These are phyloP conservation scores for Hymenoscyphus albidus DNA, from an alignment of 2,329 filamentous ascomycete genomes.

Conservation along the genomic window DNA sequence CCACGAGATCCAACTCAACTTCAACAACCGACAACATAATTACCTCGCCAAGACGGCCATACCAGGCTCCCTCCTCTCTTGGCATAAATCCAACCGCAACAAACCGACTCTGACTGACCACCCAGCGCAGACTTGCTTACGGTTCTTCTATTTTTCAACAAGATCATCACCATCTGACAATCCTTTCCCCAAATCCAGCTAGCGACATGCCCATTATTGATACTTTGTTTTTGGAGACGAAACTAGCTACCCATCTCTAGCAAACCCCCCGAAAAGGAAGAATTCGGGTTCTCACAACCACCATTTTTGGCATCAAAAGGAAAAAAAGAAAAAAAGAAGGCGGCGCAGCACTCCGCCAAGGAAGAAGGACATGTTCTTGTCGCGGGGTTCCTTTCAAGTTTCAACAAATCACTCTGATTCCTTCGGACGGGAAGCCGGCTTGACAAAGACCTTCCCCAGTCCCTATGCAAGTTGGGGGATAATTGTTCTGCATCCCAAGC, in stretches of 20 bases:
- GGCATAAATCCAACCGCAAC: constrained; percentile 2
- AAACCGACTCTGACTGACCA: constrained; percentile 6
- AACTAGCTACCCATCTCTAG: neutral
- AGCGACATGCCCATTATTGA: neutral
- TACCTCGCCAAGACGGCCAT: constrained; percentile 5
- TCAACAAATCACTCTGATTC: constrained; percentile 2
- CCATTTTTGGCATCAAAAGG: constrained; percentile 5
- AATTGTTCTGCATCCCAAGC: constrained; percentile 1
- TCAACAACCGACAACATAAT: neutral
- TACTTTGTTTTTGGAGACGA: neutral
- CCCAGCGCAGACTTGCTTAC: neutral
- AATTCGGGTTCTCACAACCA: neutral
- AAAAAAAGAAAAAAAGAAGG: neutral
- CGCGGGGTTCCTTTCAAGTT: neutral
- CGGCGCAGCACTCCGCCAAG: neutral
- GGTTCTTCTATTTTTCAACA: neutral
- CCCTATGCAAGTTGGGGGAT: neutral
- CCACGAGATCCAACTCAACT: neutral
- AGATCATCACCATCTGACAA: neutral
- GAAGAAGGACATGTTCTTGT: neutral
- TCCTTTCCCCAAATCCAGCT: neutral
- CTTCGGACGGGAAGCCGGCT: neutral
- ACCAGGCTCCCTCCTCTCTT: constrained; percentile 5
- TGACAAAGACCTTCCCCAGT: neutral
- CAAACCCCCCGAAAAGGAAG: neutral